Evolutionary conservation across 31 red algal species (phyloP).

Genomic region (Endocladia muricata): DNA sequence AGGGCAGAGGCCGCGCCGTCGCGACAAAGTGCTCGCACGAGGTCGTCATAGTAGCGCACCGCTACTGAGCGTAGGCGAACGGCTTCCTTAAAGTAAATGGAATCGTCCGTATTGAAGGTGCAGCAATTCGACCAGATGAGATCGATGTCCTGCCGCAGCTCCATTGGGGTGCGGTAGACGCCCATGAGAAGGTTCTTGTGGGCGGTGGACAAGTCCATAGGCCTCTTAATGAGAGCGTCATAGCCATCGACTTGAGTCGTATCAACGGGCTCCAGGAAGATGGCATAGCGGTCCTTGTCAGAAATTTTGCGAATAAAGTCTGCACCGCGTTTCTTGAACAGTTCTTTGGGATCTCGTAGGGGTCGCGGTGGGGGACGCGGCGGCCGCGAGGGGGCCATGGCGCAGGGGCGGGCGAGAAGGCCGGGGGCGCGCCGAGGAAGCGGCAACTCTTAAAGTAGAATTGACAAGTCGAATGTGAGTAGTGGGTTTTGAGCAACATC

Average conservation of each 20-base stretch:
- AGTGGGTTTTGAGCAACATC: too few species aligned
- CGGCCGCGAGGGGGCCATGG: slow-evolving; percentile 55
- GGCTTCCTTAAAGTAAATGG: slow-evolving; percentile 63
- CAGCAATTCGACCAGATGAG: slow-evolving; percentile 76
- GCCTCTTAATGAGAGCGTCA: slow-evolving; percentile 67
- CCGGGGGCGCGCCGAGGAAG: neutral
- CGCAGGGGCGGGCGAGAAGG: neutral
- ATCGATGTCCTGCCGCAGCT: slow-evolving; percentile 49
- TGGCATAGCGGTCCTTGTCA: slow-evolving; percentile 64
- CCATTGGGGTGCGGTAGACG: slow-evolving; percentile 71
- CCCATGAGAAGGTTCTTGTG: slow-evolving; percentile 85
- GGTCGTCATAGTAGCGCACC: slow-evolving; percentile 61
- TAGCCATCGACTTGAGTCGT: slow-evolving; percentile 72
- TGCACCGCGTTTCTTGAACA: slow-evolving; percentile 53
- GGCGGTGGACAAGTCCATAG: slow-evolving; percentile 90
- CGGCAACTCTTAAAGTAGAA: neutral
- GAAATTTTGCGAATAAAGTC: slow-evolving; percentile 66
- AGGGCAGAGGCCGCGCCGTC: slow-evolving; percentile 61
- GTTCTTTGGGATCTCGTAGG: slow-evolving; percentile 49
- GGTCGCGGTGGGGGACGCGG: slow-evolving; percentile 1
- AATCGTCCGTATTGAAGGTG: slow-evolving; percentile 63
- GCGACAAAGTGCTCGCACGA: slow-evolving; percentile 24
- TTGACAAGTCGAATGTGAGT: too few species aligned
- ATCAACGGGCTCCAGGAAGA: slow-evolving; percentile 66
- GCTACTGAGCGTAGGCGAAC: slow-evolving; percentile 47